Evolutionary conservation across 768 basidiomycete species (phyloP).

Genomic region (Harrya chromipes): DNA sequence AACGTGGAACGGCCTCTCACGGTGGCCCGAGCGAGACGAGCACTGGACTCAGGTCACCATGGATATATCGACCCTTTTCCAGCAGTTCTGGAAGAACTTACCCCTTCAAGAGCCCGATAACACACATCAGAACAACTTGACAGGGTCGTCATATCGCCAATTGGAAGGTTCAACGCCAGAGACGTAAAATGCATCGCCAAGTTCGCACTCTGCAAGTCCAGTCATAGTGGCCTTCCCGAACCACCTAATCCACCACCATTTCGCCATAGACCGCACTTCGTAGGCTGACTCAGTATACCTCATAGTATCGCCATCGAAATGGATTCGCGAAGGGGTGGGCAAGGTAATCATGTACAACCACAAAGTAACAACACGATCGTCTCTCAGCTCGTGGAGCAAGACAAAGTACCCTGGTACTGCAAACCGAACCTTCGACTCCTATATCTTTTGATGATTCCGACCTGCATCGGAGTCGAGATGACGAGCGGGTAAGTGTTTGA

Average conservation of each 20-base stretch:
- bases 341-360: neutral
- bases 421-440: conserved; percentile 56
- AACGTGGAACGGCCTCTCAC: too few species aligned
- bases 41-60: too few species aligned
- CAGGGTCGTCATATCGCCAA: neutral
- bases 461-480: conserved; percentile 21
- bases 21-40: too few species aligned
- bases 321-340: neutral
- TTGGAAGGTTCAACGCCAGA: neutral
- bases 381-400: conserved; percentile 32
- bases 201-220: neutral
- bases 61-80: too few species aligned
- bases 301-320: conserved; percentile 2
- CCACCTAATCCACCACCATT: too few species aligned
- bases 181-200: neutral
- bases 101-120: neutral
- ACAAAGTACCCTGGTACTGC: conserved; percentile 57
- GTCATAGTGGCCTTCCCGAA: too few species aligned
- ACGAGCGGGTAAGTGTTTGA: conserved; percentile 15
- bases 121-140: neutral
- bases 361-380: conserved; percentile 10
- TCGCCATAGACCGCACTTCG: too few species aligned
- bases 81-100: too few species aligned
- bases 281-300: too few species aligned
- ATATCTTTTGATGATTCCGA: conserved; percentile 55